Base-by-base conservation (phyloP, 176 grass and related monocot genomes). In the Microstegium vimineum region DNA sequence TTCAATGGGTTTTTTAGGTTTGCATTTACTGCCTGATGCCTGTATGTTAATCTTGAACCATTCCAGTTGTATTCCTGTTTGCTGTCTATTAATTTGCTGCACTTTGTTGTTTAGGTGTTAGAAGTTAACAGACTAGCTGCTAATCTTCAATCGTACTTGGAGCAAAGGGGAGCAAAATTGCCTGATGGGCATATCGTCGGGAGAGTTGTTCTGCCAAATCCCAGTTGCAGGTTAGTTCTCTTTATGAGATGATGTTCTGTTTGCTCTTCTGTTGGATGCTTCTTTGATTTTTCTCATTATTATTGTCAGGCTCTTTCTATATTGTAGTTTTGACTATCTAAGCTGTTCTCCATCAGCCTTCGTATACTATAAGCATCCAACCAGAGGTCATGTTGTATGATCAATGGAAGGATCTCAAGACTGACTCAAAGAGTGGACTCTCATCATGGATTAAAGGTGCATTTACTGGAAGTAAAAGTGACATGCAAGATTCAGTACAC, bases 381-480 rank as follows among this genome's bases (percentile, higher is more conserved):
- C 82, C 84, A 16, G 95, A 95, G 79, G 85, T 93, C 75, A 73
- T 95, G 65, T 69, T 83, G 7, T 78, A 74, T 23, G 82, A 90
- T 40, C 90, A 98, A 85, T 98, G 92, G 90, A 90, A 80, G 60
- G 92, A 95, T 73, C 63, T 93, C 64, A 98, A 93, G 79, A 66
- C 87, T 78, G 92, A 91, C 68, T 78, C 84, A 25, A 93, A 78
- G 47, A 38, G 56, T 93, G 96, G 89, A 83, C 59, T 91, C 54
- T 93, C 90, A 66, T 86, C 86, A 65, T 98, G 96, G 96, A 84
- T 98, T 80, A 98, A 98, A 93, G 88, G 88, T 81, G 89, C 90
- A 82, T 89, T 95, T 86, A 57, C 77, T 67, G 86, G 89, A 80
- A 89, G 86, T 86, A 95, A 90, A 68, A 78, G 72, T 73, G 89